These are phyloP conservation scores for Malassezia sp. DNA, from an alignment of 1,284 basidiomycete genomes.

Conservation along the genomic window DNA sequence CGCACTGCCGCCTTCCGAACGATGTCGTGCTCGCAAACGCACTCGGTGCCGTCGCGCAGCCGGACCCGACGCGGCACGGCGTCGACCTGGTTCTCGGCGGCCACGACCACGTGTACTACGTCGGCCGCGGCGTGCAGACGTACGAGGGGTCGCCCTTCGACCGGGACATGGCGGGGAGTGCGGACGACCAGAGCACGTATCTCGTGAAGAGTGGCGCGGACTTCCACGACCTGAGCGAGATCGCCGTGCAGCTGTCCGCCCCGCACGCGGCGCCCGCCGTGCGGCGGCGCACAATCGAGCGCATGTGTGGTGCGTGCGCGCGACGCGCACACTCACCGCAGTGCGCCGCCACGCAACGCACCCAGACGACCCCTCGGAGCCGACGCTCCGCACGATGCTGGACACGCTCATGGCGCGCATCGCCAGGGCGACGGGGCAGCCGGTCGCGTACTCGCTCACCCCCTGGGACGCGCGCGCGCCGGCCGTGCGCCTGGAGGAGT, in stretches of 20 bases:
- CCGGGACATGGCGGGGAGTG: slow-evolving; percentile 57
- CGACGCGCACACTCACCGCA: too few relatives aligned
- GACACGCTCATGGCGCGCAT: slow-evolving; percentile 62
- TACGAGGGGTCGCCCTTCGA: slow-evolving; percentile 63
- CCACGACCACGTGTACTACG: slow-evolving; percentile 78
- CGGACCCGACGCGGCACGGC: slow-evolving; percentile 55
- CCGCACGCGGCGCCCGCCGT: slow-evolving; percentile 56
- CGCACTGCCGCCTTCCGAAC: slow-evolving; percentile 63
- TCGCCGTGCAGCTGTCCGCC: slow-evolving; percentile 57
- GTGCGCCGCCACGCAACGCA: slow-evolving; percentile 59
- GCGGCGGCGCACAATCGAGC: slow-evolving; percentile 58
- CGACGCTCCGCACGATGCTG: slow-evolving; percentile 56
- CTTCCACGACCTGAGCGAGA: slow-evolving; percentile 72
- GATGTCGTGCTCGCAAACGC: slow-evolving; percentile 54
- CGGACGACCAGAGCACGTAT: slow-evolving; percentile 54
- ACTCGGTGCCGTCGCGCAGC: slow-evolving; percentile 52
- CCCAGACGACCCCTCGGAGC: slow-evolving; percentile 57
- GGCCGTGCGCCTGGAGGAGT: slow-evolving; percentile 61
- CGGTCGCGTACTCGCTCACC: slow-evolving; percentile 60
- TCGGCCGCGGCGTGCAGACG: slow-evolving; percentile 60
- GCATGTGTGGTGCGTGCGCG: too few relatives aligned
- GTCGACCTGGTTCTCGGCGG: slow-evolving; percentile 76
- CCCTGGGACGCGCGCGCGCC: slow-evolving; percentile 66
- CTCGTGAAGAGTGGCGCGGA: slow-evolving; percentile 79
- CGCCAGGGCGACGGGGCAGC: slow-evolving; percentile 54